These are phyloP conservation scores for Diutina pseudorugosa DNA, from an alignment of 1,139 yeast species.

Conservation along the genomic window DNA sequence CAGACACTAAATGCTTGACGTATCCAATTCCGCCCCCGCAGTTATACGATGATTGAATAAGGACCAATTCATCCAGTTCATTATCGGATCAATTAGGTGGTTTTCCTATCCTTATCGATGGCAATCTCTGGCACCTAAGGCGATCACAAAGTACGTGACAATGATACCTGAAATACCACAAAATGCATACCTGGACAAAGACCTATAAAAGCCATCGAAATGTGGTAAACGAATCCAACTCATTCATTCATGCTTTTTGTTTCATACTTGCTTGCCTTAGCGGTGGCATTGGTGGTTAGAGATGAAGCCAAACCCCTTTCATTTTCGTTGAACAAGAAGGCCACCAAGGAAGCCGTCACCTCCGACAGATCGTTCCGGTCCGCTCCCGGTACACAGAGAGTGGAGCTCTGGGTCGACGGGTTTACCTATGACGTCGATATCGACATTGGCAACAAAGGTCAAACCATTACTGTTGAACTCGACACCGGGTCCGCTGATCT, in stretches of 20 bases:
- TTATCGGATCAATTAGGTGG: too few species aligned
- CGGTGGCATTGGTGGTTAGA: background rate
- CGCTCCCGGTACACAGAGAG: background rate
- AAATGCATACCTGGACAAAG: background rate
- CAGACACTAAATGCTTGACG: too few species aligned
- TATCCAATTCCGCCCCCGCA: too few species aligned
- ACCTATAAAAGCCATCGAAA: too few species aligned
- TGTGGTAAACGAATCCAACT: too few species aligned
- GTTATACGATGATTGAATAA: too few species aligned
- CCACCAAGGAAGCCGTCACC: background rate
- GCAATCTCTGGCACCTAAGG: background rate
- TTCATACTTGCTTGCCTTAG: background rate
- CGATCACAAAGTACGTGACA: background rate
- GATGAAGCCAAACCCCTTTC: background rate
- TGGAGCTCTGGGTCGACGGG: background rate
- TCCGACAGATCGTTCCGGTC: background rate
- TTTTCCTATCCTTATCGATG: background rate
- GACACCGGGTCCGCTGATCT: conserved; percentile 1
- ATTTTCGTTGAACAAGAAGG: background rate
- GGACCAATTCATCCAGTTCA: too few species aligned
- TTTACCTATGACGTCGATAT: background rate
- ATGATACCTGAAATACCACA: background rate
- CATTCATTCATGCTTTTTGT: background rate
- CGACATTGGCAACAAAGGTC: background rate
- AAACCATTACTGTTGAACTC: background rate